Evolutionary conservation across 768 basidiomycete genomes (phyloP), one percentile per base, ranked within the genome.

Genomic region (Phlegmacium glaucopus): DNA sequence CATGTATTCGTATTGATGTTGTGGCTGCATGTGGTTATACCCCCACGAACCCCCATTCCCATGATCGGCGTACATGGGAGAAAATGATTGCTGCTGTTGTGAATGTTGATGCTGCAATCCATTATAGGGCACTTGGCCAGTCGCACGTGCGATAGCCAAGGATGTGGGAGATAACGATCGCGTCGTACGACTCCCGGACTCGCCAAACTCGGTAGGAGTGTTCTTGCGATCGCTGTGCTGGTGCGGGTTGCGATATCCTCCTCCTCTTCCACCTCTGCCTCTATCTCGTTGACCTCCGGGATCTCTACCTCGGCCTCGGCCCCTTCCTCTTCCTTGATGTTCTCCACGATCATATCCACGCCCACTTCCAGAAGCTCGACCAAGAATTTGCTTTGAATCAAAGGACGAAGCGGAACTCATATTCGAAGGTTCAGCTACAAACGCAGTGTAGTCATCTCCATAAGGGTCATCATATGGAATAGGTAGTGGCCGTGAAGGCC

Each of bases 391-490:
- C 22, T 22, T 5, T 22, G 22, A 42, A 17, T 12, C 8, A 22
- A 45, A 25, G 42, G 12, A 39, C 26, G 9, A 40, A 28, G 42
- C 15, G 32, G 38, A 10, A 41, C n/a, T 39, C 28, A 28, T 30
- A 29, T 26, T 27, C 45, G 47, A 55, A 32, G 48, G 39, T 15
- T 62, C 61, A 9, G 47, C 52, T n/a, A 52, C 38, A 45, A 54
- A 57, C 32, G 59, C 57, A n/a, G 64, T 62, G 48, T 59, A 60
- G 35, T 60, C 63, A 41, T 82, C 79, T 15, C 81, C 72, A 59
- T 90, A 90, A 9, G 88, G 88, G 54, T 91, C 88, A 48, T 90
- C 86, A 57, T 90, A 91, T 22, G 88, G 85, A 30, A 79, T 68
- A 4, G 88, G 89, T 12, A 75, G 57, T 17, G 87, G 85, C 43